phyloP scores from a whole-genome alignment of 106 monocot species.

The Dioscorea zingiberensis region DNA sequence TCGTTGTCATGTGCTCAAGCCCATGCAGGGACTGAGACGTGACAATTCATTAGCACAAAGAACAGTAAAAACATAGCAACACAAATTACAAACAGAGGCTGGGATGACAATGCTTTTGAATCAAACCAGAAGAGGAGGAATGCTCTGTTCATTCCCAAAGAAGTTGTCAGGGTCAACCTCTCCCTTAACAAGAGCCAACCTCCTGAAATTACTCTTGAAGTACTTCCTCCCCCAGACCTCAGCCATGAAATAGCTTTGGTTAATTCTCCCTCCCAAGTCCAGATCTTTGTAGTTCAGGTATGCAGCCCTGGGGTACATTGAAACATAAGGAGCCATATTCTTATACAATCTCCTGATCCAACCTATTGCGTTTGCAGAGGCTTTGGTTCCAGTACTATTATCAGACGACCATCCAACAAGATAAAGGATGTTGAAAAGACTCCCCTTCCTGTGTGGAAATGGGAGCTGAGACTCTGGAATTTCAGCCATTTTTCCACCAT shows the following conservation, averaged over 20 bases:
- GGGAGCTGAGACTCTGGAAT: conserved; percentile 1
- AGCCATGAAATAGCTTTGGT: conserved; percentile 11
- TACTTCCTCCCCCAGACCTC: conserved; percentile 22
- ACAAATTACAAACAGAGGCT: no score
- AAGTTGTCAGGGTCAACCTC: conserved; percentile 28
- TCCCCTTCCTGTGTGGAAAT: background rate
- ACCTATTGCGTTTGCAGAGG: no score
- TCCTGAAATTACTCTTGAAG: conserved; percentile 21
- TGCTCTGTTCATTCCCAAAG: conserved; percentile 27
- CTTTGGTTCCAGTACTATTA: background rate
- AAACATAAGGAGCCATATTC: conserved; percentile 13
- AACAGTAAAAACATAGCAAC: no score
- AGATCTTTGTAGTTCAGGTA: conserved; percentile 12
- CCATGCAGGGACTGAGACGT: no score
- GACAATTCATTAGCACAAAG: no score
- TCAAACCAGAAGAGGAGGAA: conserved; percentile 19
- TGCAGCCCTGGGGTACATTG: conserved; percentile 20
- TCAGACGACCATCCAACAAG: background rate
- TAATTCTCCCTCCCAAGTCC: conserved; percentile 27
- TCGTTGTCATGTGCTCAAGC: no score
- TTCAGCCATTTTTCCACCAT: conserved; percentile 8
- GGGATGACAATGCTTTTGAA: no score
- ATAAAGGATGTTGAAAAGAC: conserved; percentile 13
- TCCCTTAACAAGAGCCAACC: conserved; percentile 21
- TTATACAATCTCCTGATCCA: conserved; percentile 3